A percentile compares a stretch with the other conserved stretches of the same genome.
These are phyloP conservation scores for Tetrapyrgos nigripes DNA, from an alignment of 1,284 basidiomycete genomes.

Conservation along the genomic window DNA sequence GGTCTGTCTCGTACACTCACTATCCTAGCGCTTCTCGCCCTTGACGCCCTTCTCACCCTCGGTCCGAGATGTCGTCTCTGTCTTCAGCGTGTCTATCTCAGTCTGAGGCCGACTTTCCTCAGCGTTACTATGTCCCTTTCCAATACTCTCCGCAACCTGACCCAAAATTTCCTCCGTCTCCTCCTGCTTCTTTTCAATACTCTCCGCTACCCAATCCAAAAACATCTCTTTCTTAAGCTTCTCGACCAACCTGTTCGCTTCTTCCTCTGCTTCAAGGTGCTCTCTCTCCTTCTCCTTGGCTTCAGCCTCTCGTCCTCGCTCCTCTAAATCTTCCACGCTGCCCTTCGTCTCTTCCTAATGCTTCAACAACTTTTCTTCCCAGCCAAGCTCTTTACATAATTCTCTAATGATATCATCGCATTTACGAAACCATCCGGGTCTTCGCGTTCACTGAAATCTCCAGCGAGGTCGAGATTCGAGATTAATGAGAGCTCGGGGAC, in stretches of 20 bases:
- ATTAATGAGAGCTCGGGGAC: conserved; percentile 75
- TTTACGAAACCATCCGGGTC: conserved; percentile 65
- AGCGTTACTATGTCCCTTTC: too few relatives aligned
- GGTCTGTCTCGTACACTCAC: too few relatives aligned
- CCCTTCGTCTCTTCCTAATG: conserved; percentile 59
- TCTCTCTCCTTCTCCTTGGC: conserved; percentile 10
- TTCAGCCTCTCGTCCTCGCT: conserved; percentile 21
- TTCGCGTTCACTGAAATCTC: conserved; percentile 54
- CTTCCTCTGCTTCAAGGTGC: conserved; percentile 22
- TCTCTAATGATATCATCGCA: conserved; percentile 70
- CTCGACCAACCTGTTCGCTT: conserved; percentile 41
- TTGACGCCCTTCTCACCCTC: too few relatives aligned
- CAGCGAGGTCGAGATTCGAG: conserved; percentile 71
- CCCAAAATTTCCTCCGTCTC: background rate
- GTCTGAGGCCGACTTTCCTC: background rate
- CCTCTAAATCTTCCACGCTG: conserved; percentile 22
- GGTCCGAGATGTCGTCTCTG: too few relatives aligned
- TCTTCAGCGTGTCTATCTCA: too few relatives aligned
- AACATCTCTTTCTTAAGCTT: conserved; percentile 35
- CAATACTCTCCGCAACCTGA: background rate
- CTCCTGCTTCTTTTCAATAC: background rate
- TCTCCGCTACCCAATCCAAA: conserved; percentile 10
- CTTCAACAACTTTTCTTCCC: conserved; percentile 66
- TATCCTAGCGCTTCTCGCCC: too few relatives aligned
- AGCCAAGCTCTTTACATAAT: conserved; percentile 69